These are phyloP conservation scores for Xylaria venustula DNA, from an alignment of 495 filamentous ascomycete genomes.

Conservation along the genomic window DNA sequence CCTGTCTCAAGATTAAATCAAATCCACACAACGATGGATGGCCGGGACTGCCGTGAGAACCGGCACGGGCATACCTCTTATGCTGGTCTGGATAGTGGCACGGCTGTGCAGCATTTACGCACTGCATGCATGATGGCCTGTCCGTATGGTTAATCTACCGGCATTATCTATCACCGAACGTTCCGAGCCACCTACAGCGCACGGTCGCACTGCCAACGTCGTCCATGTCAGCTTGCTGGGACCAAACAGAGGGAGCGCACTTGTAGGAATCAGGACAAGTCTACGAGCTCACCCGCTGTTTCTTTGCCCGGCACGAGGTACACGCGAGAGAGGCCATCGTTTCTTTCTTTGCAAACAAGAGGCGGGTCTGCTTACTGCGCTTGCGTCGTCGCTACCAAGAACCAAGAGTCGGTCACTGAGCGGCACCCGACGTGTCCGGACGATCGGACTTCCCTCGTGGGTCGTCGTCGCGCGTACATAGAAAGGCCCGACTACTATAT, in stretches of 20 bases:
- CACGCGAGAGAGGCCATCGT: not conserved
- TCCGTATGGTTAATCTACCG: not conserved
- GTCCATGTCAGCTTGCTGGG: not conserved
- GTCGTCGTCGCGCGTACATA: no score
- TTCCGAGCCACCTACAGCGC: not conserved
- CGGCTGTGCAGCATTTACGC: not conserved
- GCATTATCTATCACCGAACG: not conserved
- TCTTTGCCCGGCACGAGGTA: not conserved
- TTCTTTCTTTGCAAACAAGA: not conserved
- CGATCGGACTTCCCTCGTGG: no score
- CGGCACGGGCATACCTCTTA: not conserved
- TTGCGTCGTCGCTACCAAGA: not conserved
- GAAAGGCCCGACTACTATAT: no score
- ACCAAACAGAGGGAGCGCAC: not conserved
- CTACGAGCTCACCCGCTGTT: conserved; percentile 1
- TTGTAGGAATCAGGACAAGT: not conserved
- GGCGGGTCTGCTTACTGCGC: not conserved
- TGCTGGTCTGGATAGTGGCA: not conserved
- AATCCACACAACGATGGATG: not conserved
- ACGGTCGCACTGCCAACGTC: not conserved
- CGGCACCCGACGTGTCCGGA: no score
- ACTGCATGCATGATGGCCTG: not conserved
- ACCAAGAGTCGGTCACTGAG: no score
- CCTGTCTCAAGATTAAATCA: not conserved
- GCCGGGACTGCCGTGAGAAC: not conserved